Base-by-base conservation (phyloP, 164 flowering plant species). In the Piper betle region DNA sequence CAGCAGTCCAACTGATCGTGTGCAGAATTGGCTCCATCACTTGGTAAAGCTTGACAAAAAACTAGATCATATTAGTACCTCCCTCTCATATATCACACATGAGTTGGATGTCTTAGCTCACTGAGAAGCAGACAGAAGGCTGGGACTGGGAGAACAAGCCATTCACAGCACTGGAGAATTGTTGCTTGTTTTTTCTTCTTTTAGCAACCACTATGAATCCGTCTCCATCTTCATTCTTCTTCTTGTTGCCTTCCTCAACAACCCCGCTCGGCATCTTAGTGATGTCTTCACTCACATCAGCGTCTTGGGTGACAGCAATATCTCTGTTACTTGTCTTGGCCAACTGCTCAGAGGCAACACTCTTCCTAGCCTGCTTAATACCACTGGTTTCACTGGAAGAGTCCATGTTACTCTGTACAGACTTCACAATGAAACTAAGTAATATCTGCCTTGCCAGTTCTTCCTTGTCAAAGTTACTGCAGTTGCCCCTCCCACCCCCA, bases 371-470 rank as follows among this genome's bases (percentile, higher is more conserved):
- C 12, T 15, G 15, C 54, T 66, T 67, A 38, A 33, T 43, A 38
- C 15, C 69, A 46, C 73, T 37, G 59, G 73, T 62, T 59, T 74
- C 66, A 53, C 53, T 59, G 38, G 67, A 48, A 37, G 81, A 39
- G 42, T 80, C 84, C 55, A 73, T 54, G 48, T 74, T 76, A 37
- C 76, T 61, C 75, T 84, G 79, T 18, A 81, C 91, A 9, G 96
- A 84, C 71, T 85, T 85, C 6, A 85, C 79, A 46, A 88, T 80
- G 68, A 88, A 79, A 68, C 81, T 84, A 18, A 88, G 82, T 60
- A 87, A 75, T 67, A 88, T 85, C 73, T 92, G 91, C 71, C 87
- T 82, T 16, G 93, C 98, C 43, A 92, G 79, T 76, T 92, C 96
- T 19, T 75, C 70, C 55, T 83, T 87, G 63, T 87, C 80, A 5